phyloP scores from a whole-genome alignment of 2,329 filamentous ascomycete genomes.

The Claviceps arundinis region DNA sequence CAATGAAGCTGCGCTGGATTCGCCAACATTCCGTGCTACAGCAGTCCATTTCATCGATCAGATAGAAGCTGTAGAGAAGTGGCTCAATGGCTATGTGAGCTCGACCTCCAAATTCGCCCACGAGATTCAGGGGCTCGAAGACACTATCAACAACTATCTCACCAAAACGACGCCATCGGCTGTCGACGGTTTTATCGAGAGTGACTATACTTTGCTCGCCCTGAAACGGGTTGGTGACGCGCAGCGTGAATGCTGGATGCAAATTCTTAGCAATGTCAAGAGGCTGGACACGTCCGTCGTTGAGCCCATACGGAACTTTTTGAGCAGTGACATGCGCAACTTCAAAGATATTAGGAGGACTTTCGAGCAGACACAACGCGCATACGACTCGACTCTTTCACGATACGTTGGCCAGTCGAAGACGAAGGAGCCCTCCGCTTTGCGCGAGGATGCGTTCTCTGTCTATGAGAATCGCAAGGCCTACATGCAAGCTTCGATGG shows the following conservation, averaged over 20 bases:
- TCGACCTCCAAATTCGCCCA: constrained; percentile 42
- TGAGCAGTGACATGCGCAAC: constrained; percentile 63
- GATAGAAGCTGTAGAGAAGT: constrained; percentile 79
- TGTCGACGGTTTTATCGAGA: constrained; percentile 77
- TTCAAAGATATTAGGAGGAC: constrained; percentile 75
- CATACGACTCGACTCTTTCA: constrained; percentile 68
- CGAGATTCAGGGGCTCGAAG: constrained; percentile 62
- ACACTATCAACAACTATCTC: constrained; percentile 64
- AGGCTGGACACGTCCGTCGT: constrained; percentile 64
- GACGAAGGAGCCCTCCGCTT: constrained; percentile 79
- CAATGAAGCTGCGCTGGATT: constrained; percentile 92
- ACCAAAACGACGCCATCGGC: constrained; percentile 62
- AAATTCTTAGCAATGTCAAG: constrained; percentile 59
- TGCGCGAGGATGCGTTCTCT: constrained; percentile 91
- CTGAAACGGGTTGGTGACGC: constrained; percentile 77
- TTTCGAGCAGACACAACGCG: constrained; percentile 69
- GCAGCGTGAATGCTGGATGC: constrained; percentile 76
- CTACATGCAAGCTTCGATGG: constrained; percentile 85
- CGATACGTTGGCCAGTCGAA: constrained; percentile 79
- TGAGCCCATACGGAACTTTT: constrained; percentile 70
- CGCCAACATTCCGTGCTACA: constrained; percentile 84
- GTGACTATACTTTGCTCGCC: constrained; percentile 85
- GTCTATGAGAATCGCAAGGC: constrained; percentile 83
- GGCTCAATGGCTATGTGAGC: constrained; percentile 56
- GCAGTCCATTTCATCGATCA: constrained; percentile 82